Percentiles rank a stretch among this genome's conserved stretches.
These are phyloP conservation scores for Simplicillium sp. DNA, from an alignment of 2,329 filamentous ascomycete genomes.

Conservation along the genomic window DNA sequence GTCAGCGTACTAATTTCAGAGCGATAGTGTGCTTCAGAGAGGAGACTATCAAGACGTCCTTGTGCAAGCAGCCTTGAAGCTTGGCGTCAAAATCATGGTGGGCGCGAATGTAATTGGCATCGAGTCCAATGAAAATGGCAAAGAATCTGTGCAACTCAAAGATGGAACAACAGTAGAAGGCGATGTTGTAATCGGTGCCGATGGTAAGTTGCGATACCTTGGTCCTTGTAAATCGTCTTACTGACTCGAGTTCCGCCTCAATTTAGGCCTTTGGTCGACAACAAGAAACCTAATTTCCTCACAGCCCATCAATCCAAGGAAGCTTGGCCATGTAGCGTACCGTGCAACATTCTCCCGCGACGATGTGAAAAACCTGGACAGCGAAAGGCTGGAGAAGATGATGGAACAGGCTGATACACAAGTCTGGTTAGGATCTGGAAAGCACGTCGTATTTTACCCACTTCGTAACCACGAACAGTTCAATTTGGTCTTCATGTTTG, in stretches of 20 bases:
- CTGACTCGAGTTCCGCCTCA: not conserved
- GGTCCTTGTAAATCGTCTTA: not conserved
- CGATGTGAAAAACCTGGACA: not conserved
- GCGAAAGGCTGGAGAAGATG: slow-evolving; percentile 2
- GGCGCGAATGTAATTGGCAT: slow-evolving; percentile 2
- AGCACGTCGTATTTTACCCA: slow-evolving; percentile 4
- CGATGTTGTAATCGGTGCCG: slow-evolving; percentile 5
- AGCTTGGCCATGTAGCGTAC: slow-evolving; percentile 4
- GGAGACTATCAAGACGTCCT: slow-evolving; percentile 4
- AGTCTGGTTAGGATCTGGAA: slow-evolving; percentile 3
- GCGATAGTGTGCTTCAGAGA: slow-evolving; percentile 2
- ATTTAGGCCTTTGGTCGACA: slow-evolving; percentile 2
- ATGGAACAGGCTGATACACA: not conserved
- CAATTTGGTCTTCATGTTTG: slow-evolving; percentile 4
- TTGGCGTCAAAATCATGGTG: slow-evolving; percentile 4
- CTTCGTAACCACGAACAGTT: slow-evolving; percentile 1
- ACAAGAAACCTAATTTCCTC: not conserved
- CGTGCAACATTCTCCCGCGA: slow-evolving; percentile 1
- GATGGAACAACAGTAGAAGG: slow-evolving; percentile 1
- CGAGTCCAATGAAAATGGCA: not conserved
- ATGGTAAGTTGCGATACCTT: slow-evolving; percentile 1
- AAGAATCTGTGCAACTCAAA: not conserved
- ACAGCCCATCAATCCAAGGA: not conserved
- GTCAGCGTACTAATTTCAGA: no score
- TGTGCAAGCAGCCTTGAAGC: not conserved